Evolutionary conservation across 1,284 basidiomycete species (phyloP), one percentile per base, ranked within the genome.

Genomic region (Cutaneotrichosporon curvatum): DNA sequence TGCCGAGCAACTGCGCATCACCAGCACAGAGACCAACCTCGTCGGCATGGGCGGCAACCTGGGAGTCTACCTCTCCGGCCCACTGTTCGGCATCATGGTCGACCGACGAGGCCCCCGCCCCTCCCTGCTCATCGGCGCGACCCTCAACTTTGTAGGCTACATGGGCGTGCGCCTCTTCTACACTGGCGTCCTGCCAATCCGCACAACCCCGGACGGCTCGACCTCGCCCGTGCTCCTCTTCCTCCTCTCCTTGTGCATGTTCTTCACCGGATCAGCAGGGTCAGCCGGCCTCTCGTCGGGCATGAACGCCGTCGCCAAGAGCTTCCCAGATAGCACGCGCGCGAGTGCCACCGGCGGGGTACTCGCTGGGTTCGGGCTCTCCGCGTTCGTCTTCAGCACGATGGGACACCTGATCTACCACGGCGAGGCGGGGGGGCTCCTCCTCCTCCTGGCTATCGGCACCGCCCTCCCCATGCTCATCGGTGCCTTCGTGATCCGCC

Each of bases 341-440:
- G 85, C 82, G 2, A 79, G 81, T 0, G 79, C 82, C 1, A 85
- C 83, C 2, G 82, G 82, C 3, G 63, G 85, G 14, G 85, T 88
- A 18, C 72, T 87, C 15, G 84, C 84, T 0, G 87, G 84, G n/a
- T 87, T 87, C 50, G 87, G 87, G 0, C 75, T 89, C 5, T 86
- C 84, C 8, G 87, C 86, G 0, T 87, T 88, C 70, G 42, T 83
- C 48, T 89, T 88, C 70, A 82, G 82, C 19, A 76, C 79, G 0
- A 63, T 86, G 16, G 80, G 83, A 0, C 81, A 85, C 47, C 55
- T 74, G 0, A 58, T 82, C 22, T 88, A 80, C 54, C 80, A 82
- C 0, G 85, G 83, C 0, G 76, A 86, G 56, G 85, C 83, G 0
- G 80, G 79, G 4, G 78, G 78, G 4, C 81, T 88, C 47, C 70